A percentile compares a stretch with the other conserved stretches of the same genome.
Conservation (phyloP, 495 filamentous ascomycete genomes). For the Penicillium bialowiezense region DNA sequence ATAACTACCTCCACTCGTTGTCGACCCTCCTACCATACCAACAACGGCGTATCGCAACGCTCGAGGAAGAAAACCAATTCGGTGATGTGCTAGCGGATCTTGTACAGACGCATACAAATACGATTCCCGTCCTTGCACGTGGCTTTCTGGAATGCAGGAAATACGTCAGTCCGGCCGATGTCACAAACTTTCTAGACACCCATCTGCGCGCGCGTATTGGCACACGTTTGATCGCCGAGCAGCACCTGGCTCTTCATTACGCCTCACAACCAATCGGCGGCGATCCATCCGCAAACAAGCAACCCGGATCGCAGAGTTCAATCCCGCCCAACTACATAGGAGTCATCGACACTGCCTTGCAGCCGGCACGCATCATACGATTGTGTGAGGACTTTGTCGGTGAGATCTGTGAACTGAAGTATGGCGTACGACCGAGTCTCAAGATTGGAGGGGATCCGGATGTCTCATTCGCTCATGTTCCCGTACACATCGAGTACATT, state of each 20-base stretch:
- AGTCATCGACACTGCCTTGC: constrained; percentile 92
- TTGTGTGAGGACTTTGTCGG: constrained; percentile 84
- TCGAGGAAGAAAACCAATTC: constrained; percentile 87
- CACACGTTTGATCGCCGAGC: constrained; percentile 90
- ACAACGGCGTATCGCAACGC: constrained; percentile 67
- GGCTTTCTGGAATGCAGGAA: constrained; percentile 89
- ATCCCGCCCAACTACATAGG: constrained; percentile 76
- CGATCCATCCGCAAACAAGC: constrained; percentile 9
- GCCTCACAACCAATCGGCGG: constrained; percentile 69
- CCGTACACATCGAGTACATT: constrained; percentile 95
- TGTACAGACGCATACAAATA: constrained; percentile 88
- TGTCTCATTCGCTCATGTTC: constrained; percentile 83
- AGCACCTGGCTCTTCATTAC: constrained; percentile 91
- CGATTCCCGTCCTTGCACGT: constrained; percentile 85
- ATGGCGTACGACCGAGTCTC: constrained; percentile 81
- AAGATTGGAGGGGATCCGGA: constrained; percentile 78
- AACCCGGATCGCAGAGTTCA: constrained; percentile 34
- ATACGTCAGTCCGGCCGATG: constrained; percentile 76
- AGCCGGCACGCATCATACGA: constrained; percentile 74
- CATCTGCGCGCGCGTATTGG: constrained; percentile 93
- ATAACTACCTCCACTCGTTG: constrained; percentile 90
- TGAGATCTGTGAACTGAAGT: constrained; percentile 94
- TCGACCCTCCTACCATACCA: constrained; percentile 86
- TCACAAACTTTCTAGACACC: constrained; percentile 88
- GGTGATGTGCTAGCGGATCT: constrained; percentile 90